Conservation (phyloP, 352 stramenopile species). For the Globisporangium spinosum region DNA sequence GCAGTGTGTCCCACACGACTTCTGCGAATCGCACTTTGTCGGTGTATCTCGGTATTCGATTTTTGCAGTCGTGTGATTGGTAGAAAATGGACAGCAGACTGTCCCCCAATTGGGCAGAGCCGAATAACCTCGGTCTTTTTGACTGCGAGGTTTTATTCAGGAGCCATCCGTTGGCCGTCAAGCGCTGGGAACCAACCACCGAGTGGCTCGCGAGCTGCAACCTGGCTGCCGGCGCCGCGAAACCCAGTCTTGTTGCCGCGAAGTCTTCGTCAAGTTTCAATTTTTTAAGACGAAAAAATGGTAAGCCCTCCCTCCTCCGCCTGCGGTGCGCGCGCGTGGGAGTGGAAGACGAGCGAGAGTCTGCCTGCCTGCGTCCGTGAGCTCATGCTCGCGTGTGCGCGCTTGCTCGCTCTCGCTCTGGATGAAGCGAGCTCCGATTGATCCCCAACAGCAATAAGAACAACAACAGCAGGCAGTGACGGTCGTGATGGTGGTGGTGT, state of each 20-base stretch:
- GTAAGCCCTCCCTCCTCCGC: constrained; percentile 37
- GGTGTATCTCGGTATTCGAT: not conserved
- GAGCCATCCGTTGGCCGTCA: not conserved
- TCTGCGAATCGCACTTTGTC: not conserved
- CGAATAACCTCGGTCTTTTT: not conserved
- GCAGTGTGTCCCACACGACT: not conserved
- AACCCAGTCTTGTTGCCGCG: constrained; percentile 71
- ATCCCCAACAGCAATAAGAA: not conserved
- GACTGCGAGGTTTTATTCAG: not conserved
- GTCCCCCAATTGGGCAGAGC: not conserved
- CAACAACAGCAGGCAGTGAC: not conserved
- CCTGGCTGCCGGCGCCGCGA: constrained; percentile 5
- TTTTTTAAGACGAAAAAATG: constrained; percentile 87
- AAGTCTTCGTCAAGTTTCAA: constrained; percentile 83
- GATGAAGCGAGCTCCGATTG: not conserved
- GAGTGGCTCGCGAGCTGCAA: constrained; percentile 1
- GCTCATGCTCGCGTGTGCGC: not conserved
- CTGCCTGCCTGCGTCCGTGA: not conserved
- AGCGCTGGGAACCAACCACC: constrained; percentile 53
- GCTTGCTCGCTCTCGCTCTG: not conserved
- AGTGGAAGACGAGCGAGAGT: not conserved
- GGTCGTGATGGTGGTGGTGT: not conserved
- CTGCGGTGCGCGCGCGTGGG: not conserved
- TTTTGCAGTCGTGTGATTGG: not conserved
- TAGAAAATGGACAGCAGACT: not conserved